These are phyloP conservation scores for Porphyrellus cyaneotinctus DNA, from an alignment of 768 basidiomycete genomes.

Conservation along the genomic window DNA sequence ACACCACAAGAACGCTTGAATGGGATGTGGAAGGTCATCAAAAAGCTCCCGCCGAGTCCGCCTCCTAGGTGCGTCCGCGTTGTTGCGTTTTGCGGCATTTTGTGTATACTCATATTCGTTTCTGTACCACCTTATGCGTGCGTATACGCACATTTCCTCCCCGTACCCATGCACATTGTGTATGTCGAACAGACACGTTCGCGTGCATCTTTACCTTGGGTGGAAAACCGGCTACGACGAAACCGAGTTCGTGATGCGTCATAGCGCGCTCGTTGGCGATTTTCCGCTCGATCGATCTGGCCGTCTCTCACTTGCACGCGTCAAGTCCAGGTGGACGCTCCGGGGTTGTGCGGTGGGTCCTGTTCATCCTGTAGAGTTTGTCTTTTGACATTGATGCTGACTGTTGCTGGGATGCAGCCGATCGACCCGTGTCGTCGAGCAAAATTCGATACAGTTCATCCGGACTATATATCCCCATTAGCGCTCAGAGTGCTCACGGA, in stretches of 20 bases:
- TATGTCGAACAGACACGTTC: slow-evolving; percentile 21
- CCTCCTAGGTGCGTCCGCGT: slow-evolving; percentile 13
- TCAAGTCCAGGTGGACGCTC: slow-evolving; percentile 24
- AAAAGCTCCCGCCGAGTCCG: slow-evolving; percentile 15
- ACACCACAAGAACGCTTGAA: slow-evolving; percentile 23
- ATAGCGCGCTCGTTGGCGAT: slow-evolving; percentile 26
- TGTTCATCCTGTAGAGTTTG: no score
- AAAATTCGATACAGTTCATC: slow-evolving; percentile 19
- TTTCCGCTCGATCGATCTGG: slow-evolving; percentile 25
- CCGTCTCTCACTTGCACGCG: slow-evolving; percentile 12
- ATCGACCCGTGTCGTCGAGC: slow-evolving; percentile 23
- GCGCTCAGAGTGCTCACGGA: slow-evolving; percentile 27
- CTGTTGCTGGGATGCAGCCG: background rate
- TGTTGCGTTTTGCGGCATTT: no score
- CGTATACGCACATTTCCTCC: background rate
- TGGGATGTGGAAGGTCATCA: slow-evolving; percentile 21
- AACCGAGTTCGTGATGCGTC: slow-evolving; percentile 25
- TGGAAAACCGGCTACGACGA: slow-evolving; percentile 30
- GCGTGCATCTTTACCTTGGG: slow-evolving; percentile 30
- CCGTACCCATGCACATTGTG: no score
- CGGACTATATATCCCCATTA: slow-evolving; percentile 25
- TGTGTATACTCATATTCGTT: background rate
- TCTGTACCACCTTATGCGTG: background rate
- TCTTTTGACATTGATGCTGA: background rate
- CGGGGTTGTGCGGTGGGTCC: slow-evolving; percentile 18